phyloP scores from a whole-genome alignment of 78 protist genomes.

The Pigoraptor vietnamica region DNA sequence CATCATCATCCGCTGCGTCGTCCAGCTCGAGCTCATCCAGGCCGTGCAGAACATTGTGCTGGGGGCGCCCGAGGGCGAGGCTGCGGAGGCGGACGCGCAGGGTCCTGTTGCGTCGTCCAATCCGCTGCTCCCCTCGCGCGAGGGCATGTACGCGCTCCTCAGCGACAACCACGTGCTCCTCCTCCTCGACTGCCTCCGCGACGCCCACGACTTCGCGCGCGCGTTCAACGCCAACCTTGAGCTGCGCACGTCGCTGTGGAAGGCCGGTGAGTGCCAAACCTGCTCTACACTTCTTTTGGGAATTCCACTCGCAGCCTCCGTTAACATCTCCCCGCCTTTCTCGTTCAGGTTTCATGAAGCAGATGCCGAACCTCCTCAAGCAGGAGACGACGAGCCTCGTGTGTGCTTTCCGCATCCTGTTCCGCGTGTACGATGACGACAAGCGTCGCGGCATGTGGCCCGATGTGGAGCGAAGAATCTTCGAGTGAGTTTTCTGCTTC shows the following conservation, averaged over 20 bases:
- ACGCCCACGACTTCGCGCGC: conserved; percentile 8
- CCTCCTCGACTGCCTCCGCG: neutral
- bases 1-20: conserved; percentile 29
- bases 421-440: neutral
- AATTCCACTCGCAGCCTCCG: neutral
- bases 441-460: neutral
- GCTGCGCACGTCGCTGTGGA: conserved; percentile 18
- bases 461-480: neutral
- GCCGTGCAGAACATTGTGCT: neutral
- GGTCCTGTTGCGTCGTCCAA: neutral
- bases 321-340: neutral
- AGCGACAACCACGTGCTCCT: neutral
- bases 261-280: conserved; percentile 2
- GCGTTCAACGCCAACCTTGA: conserved; percentile 7
- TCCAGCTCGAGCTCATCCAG: conserved; percentile 25
- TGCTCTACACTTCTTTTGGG: neutral
- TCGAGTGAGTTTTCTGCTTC: neutral
- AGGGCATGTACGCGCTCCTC: neutral
- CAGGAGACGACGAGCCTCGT: neutral
- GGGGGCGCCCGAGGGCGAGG: neutral
- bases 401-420: neutral
- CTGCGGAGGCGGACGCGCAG: neutral
- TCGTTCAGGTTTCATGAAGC: conserved; percentile 1
- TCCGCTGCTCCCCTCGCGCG: neutral
- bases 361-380: conserved; percentile 2